Conservation (phyloP, 257 asterid species). For the Lycium barbarum region DNA sequence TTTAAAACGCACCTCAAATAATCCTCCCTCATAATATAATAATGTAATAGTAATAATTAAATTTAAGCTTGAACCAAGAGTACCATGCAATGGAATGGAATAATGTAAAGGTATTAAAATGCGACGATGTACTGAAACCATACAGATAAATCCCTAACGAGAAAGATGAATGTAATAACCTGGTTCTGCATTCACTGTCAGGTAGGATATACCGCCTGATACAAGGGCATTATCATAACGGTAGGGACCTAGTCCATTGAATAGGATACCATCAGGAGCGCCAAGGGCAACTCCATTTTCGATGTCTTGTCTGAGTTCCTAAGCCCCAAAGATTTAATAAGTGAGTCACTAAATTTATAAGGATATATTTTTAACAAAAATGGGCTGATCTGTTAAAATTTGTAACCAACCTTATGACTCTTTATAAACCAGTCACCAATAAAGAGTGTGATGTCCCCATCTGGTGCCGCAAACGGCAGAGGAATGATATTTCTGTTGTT, state of each 20-base stretch:
- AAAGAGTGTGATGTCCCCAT: constrained; percentile 80
- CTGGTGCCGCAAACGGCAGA: constrained; percentile 75
- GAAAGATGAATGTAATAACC: constrained; percentile 48
- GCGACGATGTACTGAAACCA: neutral
- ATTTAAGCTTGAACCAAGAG: neutral
- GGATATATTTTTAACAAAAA: neutral
- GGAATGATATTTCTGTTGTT: constrained; percentile 86
- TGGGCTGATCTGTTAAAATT: neutral
- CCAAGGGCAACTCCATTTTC: constrained; percentile 73
- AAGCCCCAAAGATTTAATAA: constrained; percentile 43
- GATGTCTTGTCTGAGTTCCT: constrained; percentile 72
- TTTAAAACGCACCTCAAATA: constrained; percentile 6
- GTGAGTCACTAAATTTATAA: constrained; percentile 31
- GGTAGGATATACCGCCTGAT: constrained; percentile 65
- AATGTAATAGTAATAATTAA: neutral
- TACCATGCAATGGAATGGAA: neutral
- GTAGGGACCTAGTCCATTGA: constrained; percentile 91
- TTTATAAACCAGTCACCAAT: constrained; percentile 86
- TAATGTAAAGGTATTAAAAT: neutral
- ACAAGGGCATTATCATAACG: constrained; percentile 67
- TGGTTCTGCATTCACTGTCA: constrained; percentile 73
- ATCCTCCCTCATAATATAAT: neutral
- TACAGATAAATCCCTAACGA: neutral
- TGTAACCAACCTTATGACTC: constrained; percentile 79
- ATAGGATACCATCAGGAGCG: constrained; percentile 76